phyloP scores from a whole-genome alignment of 2,329 filamentous ascomycete species.

The Triangularia setosa region DNA sequence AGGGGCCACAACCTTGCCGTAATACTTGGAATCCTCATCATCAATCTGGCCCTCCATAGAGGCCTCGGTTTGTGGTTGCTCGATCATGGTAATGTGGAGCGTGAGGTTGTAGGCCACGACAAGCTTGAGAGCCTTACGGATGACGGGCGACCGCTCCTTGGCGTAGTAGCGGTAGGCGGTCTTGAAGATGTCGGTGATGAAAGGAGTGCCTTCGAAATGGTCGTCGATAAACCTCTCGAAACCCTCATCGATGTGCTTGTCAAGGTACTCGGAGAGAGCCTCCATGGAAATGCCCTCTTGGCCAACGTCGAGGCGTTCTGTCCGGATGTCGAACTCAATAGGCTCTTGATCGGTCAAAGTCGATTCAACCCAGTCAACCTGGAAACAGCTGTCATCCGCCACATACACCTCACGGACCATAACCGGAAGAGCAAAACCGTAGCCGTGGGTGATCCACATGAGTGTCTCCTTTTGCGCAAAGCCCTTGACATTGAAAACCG shows the following conservation, averaged over 20 bases:
- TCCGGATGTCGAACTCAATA: slow-evolving; percentile 79
- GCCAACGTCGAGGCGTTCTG: slow-evolving; percentile 83
- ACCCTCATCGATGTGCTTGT: slow-evolving; percentile 87
- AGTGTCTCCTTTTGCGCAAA: slow-evolving; percentile 62
- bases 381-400: slow-evolving; percentile 86
- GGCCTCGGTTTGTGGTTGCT: slow-evolving; percentile 80
- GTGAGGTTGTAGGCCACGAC: slow-evolving; percentile 95
- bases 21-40: slow-evolving; percentile 80
- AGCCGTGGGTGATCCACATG: slow-evolving; percentile 94
- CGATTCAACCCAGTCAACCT: slow-evolving; percentile 89
- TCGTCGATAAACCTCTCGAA: slow-evolving; percentile 94
- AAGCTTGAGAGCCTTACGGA: slow-evolving; percentile 92
- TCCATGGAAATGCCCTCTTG: slow-evolving; percentile 80
- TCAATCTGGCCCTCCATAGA: slow-evolving; percentile 77
- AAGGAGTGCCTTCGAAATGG: slow-evolving; percentile 92
- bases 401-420: slow-evolving; percentile 93
- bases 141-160: slow-evolving; percentile 81
- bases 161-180: slow-evolving; percentile 90
- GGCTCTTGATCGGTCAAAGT: slow-evolving; percentile 64
- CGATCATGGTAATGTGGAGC: slow-evolving; percentile 88
- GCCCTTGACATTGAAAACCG: slow-evolving; percentile 92
- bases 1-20: slow-evolving; percentile 84
- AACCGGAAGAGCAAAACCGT: slow-evolving; percentile 88
- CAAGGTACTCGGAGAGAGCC: slow-evolving; percentile 84
- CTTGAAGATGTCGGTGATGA: slow-evolving; percentile 94